These are phyloP conservation scores for Globisporangium parvum DNA, from an alignment of 352 stramenopile species.

Conservation along the genomic window DNA sequence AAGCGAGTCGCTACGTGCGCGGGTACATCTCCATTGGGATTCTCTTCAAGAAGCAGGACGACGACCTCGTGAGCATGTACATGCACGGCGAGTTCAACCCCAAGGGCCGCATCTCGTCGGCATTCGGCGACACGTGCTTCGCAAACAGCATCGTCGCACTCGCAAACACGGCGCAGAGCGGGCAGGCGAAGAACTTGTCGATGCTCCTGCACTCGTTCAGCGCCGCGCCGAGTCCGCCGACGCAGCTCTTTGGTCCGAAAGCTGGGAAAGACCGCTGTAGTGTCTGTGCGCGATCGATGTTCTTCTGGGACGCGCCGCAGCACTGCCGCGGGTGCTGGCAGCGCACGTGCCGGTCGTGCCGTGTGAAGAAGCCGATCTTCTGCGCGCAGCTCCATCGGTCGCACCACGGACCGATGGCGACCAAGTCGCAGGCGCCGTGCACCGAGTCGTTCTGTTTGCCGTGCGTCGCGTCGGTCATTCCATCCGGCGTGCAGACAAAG, in stretches of 20 bases:
- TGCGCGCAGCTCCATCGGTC: constrained; percentile 54
- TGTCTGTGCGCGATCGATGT: constrained; percentile 47
- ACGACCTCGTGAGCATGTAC: constrained; percentile 64
- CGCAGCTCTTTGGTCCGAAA: constrained; percentile 7
- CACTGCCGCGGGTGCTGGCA: constrained; percentile 64
- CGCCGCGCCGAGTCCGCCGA: not conserved
- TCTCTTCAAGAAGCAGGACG: constrained; percentile 50
- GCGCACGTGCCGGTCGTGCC: constrained; percentile 55
- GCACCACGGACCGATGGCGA: constrained; percentile 17
- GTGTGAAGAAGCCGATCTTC: constrained; percentile 68
- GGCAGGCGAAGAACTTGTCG: constrained; percentile 73
- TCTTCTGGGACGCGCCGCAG: constrained; percentile 57
- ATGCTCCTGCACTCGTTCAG: constrained; percentile 34
- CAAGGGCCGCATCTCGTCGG: constrained; percentile 40
- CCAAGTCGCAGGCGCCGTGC: constrained; percentile 29
- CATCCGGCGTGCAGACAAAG: constrained; percentile 55
- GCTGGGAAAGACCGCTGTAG: constrained; percentile 33
- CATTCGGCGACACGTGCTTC: constrained; percentile 51
- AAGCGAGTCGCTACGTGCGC: constrained; percentile 35
- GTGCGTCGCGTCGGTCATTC: constrained; percentile 66
- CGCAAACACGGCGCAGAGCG: constrained; percentile 52
- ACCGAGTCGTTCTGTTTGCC: constrained; percentile 72
- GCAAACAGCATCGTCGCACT: constrained; percentile 54
- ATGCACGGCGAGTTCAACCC: constrained; percentile 61
- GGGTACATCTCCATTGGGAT: constrained; percentile 58